Conservation (phyloP, 2,329 filamentous ascomycete genomes). For the Plenodomus tracheiphilus region DNA sequence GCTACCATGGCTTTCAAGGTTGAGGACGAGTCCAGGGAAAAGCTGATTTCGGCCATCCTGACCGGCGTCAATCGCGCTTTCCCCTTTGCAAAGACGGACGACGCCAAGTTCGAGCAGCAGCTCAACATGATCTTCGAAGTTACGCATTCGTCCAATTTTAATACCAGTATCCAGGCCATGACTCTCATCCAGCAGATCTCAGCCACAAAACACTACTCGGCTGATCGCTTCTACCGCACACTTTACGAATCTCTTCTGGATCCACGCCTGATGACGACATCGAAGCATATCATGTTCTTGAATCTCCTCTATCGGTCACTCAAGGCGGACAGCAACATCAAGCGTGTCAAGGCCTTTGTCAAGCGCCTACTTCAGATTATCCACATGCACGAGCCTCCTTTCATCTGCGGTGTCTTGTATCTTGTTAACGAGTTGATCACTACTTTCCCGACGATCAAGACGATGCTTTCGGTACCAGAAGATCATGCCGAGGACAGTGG, state of each 20-base stretch:
- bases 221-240: conserved; percentile 92
- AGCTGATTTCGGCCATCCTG: conserved; percentile 86
- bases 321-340: conserved; percentile 86
- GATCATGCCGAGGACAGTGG: conserved; percentile 78
- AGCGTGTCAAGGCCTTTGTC: conserved; percentile 91
- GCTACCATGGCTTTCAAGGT: conserved; percentile 49
- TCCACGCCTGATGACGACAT: conserved; percentile 82
- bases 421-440: conserved; percentile 78
- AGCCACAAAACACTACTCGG: conserved; percentile 74
- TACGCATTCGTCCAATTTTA: conserved; percentile 98
- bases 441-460: conserved; percentile 77
- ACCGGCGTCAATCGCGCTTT: conserved; percentile 96
- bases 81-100: conserved; percentile 83
- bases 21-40: conserved; percentile 76
- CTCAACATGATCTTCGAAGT: conserved; percentile 94
- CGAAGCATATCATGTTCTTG: conserved; percentile 93
- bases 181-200: conserved; percentile 94
- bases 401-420: conserved; percentile 91
- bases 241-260: conserved; percentile 94
- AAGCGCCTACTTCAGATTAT: conserved; percentile 90
- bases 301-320: conserved; percentile 88
- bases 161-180: conserved; percentile 94
- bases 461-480: conserved; percentile 69
- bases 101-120: conserved; percentile 81
- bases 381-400: conserved; percentile 86